Base-by-base conservation (phyloP, 371 early-diverging fungal genomes). In the Phascolomyces articulosus region DNA sequence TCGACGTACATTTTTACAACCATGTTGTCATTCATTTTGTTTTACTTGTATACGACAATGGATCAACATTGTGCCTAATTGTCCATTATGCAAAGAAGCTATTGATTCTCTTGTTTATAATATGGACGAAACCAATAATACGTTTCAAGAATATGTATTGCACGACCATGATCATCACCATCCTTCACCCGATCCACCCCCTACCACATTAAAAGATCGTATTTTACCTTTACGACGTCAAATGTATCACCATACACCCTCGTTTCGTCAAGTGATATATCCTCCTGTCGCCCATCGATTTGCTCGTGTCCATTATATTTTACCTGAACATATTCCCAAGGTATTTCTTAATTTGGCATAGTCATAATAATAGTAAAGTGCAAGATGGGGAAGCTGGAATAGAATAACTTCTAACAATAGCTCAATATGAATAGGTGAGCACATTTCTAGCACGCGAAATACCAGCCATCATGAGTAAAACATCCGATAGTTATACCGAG, bases 11-110 rank as follows among this genome's bases (percentile, higher is more conserved):
- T 88, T 83, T 56, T 62, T 87, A 24, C 68, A 79, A 13, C 84
- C 87, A 2, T 90, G 90, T 51, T 84, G 74, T 49, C 90, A 90
- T 56, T 83, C 86, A 0, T 90, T 83, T 47, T 90, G 90, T 41
- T 84, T 88, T 41, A 27, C 71, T 0, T 90, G 90, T 62, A 83
- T 89, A 51, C 65, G 78, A 4, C 75, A 82, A 18, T 90, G 90
- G 90, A 73, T 87, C 38, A 82, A 79, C 21, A 67, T 87, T 28
- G 63, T 81, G 1, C 54, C 78, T 4, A 58, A 55, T 0, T 90
- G 90, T 66, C 90, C 90, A 2, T 63, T 90, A 1, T 90, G 90
- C 66, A 85, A 87, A 57, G 72, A 72, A 29, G 38, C 40, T 3
- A 68, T 73, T 18, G 55, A 67, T 13, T 71, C 74, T 0, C 44